phyloP scores from a whole-genome alignment of 176 grass and related monocot genomes.

The Carex pumila region DNA sequence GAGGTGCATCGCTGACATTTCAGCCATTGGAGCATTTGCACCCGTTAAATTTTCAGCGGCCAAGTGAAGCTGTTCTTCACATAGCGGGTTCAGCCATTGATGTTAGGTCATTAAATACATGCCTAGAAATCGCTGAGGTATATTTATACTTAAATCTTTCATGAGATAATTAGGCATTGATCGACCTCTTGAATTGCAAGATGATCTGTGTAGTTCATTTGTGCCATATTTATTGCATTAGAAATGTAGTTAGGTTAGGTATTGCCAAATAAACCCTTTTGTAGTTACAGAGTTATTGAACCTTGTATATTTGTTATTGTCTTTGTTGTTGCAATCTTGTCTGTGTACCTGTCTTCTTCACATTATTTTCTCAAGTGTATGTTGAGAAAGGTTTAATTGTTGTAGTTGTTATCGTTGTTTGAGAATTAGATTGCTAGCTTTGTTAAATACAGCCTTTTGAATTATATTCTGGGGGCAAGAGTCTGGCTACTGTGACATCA shows the following conservation, averaged over 20 bases:
- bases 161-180: not conserved
- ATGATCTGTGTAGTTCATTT: not conserved
- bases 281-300: not conserved
- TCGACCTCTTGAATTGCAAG: not conserved
- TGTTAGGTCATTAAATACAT: constrained; percentile 66
- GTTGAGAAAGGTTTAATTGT: not conserved
- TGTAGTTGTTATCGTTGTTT: not conserved
- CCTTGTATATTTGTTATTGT: not conserved
- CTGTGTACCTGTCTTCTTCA: not conserved
- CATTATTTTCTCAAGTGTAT: not conserved
- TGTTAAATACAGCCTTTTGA: not conserved
- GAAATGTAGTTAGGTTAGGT: not conserved
- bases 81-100: constrained; percentile 91
- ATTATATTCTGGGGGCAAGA: constrained; percentile 4
- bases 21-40: constrained; percentile 93
- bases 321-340: not conserved
- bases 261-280: not conserved
- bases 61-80: constrained; percentile 89
- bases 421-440: not conserved
- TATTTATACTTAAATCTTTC: constrained; percentile 13
- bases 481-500: too few species aligned
- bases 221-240: not conserved
- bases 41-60: constrained; percentile 80
- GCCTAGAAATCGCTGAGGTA: constrained; percentile 88
- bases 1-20: constrained; percentile 82